Conservation (phyloP, 257 asterid genomes). For the Solanum virginianum region DNA sequence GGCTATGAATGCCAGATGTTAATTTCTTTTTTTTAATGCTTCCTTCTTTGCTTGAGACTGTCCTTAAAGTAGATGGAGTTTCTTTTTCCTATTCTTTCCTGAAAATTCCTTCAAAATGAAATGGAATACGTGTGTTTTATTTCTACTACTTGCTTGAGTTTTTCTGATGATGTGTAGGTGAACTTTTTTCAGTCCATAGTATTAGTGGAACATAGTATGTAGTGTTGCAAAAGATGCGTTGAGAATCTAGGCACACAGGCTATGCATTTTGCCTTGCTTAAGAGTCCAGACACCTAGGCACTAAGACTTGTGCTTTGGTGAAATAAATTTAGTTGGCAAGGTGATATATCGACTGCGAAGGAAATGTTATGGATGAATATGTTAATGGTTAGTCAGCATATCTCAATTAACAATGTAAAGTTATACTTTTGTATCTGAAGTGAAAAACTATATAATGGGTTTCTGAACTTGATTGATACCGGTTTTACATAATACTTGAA, state of each 20-base stretch:
- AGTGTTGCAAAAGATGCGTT: background rate
- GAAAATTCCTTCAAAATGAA: background rate
- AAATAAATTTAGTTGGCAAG: background rate
- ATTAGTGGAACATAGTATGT: background rate
- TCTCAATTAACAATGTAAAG: background rate
- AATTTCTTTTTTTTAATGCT: background rate
- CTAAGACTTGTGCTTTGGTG: background rate
- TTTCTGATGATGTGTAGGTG: background rate
- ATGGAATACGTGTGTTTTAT: background rate
- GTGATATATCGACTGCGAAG: background rate
- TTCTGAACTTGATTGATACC: background rate
- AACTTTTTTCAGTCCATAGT: background rate
- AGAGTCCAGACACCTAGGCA: background rate
- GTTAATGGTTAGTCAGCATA: background rate
- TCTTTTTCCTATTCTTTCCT: background rate
- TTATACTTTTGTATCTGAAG: background rate
- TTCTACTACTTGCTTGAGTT: background rate
- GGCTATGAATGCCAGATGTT: background rate
- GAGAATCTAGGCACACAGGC: background rate
- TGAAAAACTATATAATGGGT: background rate
- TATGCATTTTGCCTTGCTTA: background rate
- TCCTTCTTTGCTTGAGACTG: background rate
- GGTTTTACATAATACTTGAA: background rate
- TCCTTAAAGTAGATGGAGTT: background rate
- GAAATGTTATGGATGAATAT: background rate